Percentiles rank a stretch among this genome's conserved stretches.
Conservation (phyloP, 345 rosid genomes). For the Moricandia moricandioides region DNA sequence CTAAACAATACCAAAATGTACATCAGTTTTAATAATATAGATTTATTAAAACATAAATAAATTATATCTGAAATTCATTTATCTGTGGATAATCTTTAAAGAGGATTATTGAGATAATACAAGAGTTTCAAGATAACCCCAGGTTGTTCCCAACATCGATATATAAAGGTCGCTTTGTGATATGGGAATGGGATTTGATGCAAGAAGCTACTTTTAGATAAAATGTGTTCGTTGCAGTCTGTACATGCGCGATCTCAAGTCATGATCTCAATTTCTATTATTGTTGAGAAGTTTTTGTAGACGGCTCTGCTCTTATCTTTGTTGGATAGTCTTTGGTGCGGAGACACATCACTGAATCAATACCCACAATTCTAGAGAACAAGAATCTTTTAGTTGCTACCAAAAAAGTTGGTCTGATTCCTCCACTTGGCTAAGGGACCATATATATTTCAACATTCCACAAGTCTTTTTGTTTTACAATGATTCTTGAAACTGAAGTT, state of each 20-base stretch:
- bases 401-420: not conserved
- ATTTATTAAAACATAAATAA: too few relatives aligned
- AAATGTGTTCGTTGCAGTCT: not conserved
- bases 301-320: not conserved
- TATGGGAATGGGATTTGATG: too few relatives aligned
- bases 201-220: not conserved
- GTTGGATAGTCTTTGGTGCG: not conserved
- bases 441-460: not conserved
- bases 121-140: not conserved
- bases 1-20: too few relatives aligned
- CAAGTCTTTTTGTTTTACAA: not conserved
- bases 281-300: not conserved
- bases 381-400: not conserved
- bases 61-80: too few relatives aligned
- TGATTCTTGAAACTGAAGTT: not conserved
- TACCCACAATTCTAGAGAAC: not conserved
- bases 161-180: not conserved
- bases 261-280: not conserved
- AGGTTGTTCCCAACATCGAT: not conserved
- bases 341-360: not conserved
- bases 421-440: not conserved
- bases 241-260: not conserved
- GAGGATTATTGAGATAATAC: too few relatives aligned
- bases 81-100: too few relatives aligned
- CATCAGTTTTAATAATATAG: too few relatives aligned